Conservation (phyloP, 1,284 basidiomycete genomes). For the Coniferiporia weirii region DNA sequence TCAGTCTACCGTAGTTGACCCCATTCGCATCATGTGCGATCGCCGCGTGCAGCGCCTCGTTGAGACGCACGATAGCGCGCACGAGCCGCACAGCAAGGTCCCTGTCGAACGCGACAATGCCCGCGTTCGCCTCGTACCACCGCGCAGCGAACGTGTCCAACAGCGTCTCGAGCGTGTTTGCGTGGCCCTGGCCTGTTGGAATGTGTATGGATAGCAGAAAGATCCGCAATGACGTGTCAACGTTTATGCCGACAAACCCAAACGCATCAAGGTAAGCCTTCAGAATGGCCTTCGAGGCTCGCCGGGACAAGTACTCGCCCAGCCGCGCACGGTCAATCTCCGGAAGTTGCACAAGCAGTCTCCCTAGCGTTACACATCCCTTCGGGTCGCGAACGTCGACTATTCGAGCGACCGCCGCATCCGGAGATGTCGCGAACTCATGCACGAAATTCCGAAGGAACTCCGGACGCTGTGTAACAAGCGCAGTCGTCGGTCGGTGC, state of each 20-base stretch:
- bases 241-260: conserved; percentile 73
- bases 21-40: conserved; percentile 56
- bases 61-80: conserved; percentile 82
- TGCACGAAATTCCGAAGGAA: conserved; percentile 65
- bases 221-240: conserved; percentile 85
- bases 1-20: conserved; percentile 58
- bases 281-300: conserved; percentile 68
- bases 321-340: conserved; percentile 79
- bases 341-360: conserved; percentile 77
- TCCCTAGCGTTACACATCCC: conserved; percentile 54
- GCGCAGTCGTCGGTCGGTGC: conserved; percentile 36
- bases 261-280: conserved; percentile 85
- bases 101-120: conserved; percentile 71
- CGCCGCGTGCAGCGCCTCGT: conserved; percentile 70
- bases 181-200: conserved; percentile 46
- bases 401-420: conserved; percentile 61
- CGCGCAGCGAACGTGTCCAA: conserved; percentile 83
- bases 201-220: conserved; percentile 82
- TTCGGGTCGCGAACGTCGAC: conserved; percentile 40
- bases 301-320: conserved; percentile 75
- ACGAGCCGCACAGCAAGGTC: conserved; percentile 76
- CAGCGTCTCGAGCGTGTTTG: conserved; percentile 54
- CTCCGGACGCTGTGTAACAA: conserved; percentile 45
- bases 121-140: conserved; percentile 88
- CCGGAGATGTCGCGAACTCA: conserved; percentile 71